phyloP scores from a whole-genome alignment of 139 green algal species.

The Chlamydomonas asymmetrica region DNA sequence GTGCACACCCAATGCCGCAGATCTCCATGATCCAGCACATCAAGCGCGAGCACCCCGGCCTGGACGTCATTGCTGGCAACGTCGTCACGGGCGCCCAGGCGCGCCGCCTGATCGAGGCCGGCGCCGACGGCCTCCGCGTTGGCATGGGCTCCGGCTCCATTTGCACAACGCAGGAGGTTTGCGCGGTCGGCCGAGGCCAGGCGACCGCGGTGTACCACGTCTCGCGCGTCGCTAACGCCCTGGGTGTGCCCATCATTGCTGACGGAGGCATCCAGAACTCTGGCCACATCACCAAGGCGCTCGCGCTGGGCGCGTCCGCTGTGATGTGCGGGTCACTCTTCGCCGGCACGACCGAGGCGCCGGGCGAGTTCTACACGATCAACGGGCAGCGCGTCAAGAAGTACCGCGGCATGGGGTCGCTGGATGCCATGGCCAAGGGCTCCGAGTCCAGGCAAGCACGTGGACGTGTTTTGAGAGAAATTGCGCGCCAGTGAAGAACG shows the following conservation, averaged over 20 bases:
- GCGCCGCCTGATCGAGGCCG: slow-evolving; percentile 79
- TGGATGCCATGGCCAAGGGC: slow-evolving; percentile 97
- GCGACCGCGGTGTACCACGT: slow-evolving; percentile 94
- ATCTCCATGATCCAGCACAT: slow-evolving; percentile 90
- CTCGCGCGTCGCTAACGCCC: slow-evolving; percentile 53
- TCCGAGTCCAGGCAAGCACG: no score
- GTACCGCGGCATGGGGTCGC: slow-evolving; percentile 95
- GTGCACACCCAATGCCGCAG: slow-evolving; percentile 23
- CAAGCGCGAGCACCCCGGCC: slow-evolving; percentile 80
- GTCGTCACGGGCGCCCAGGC: slow-evolving; percentile 83
- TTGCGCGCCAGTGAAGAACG: no score
- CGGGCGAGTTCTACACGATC: slow-evolving; percentile 79
- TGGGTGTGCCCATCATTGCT: slow-evolving; percentile 91
- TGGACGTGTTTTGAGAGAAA: no score
- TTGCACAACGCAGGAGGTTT: slow-evolving; percentile 98
- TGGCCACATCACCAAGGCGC: slow-evolving; percentile 94
- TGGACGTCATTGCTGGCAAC: slow-evolving; percentile 97
- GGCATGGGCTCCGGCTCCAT: slow-evolving; percentile 98
- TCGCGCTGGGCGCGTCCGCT: slow-evolving; percentile 89
- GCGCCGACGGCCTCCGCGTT: slow-evolving; percentile 89
- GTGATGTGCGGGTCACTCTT: slow-evolving; percentile 98
- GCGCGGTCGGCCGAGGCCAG: slow-evolving; percentile 95
- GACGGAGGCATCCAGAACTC: slow-evolving; percentile 97
- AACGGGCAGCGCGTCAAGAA: slow-evolving; percentile 88
- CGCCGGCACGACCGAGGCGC: slow-evolving; percentile 92